A percentile compares a stretch with the other conserved stretches of the same genome.
Conservation (phyloP, 345 rosid genomes). For the Cochlearia excelsa region DNA sequence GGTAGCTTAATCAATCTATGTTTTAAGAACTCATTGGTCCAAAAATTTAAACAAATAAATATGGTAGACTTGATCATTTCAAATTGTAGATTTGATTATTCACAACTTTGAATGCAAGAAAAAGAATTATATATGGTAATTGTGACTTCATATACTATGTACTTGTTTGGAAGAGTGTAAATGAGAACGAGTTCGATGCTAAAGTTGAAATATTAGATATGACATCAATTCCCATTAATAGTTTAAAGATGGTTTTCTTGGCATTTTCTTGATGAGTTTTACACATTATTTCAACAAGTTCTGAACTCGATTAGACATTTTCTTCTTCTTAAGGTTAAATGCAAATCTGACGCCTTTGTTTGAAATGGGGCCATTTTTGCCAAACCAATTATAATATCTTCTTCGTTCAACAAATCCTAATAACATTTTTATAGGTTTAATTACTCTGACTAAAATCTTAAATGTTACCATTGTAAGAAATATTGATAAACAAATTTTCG, state of each 20-base stretch:
- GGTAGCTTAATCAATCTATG: constrained; percentile 23
- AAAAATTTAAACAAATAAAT: background rate
- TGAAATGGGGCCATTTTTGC: constrained; percentile 34
- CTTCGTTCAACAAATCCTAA: background rate
- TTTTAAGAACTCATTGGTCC: constrained; percentile 2
- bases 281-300: constrained; percentile 30
- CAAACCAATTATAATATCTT: constrained; percentile 17
- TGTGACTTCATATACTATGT: background rate
- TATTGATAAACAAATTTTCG: background rate
- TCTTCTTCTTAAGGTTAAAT: constrained; percentile 28
- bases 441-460: background rate
- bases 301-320: constrained; percentile 34
- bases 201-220: constrained; percentile 28
- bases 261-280: constrained; percentile 16
- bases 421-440: too few relatives aligned
- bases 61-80: too few relatives aligned
- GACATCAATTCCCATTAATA: constrained; percentile 14
- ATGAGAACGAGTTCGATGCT: constrained; percentile 26
- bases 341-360: constrained; percentile 37
- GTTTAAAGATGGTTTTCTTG: constrained; percentile 1
- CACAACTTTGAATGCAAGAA: too few relatives aligned
- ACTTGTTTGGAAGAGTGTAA: background rate
- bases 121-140: too few relatives aligned
- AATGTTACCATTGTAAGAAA: too few relatives aligned
- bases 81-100: too few relatives aligned